Evolutionary conservation across 202 grass and related monocot genomes (phyloP).

Genomic region (Setaria italica): DNA sequence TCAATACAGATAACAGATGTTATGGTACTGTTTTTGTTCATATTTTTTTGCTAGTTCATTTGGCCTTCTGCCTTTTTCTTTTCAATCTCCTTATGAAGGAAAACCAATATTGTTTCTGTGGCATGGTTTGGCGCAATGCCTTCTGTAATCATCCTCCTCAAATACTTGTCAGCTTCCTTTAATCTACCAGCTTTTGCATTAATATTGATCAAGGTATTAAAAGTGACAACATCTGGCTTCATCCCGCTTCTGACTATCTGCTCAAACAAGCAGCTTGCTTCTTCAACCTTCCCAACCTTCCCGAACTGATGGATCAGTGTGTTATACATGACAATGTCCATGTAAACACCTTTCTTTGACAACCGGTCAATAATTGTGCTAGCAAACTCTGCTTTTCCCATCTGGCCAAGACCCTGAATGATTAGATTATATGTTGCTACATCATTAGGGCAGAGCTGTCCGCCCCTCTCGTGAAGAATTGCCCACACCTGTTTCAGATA

Average conservation of each 20-base stretch:
- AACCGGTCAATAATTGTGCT: slow-evolving; percentile 72
- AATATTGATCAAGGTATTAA: slow-evolving; percentile 91
- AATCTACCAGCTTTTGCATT: slow-evolving; percentile 87
- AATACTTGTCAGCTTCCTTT: slow-evolving; percentile 86
- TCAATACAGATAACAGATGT: neutral
- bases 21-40: neutral
- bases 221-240: slow-evolving; percentile 91
- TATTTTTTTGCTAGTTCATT: slow-evolving; percentile 28
- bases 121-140: slow-evolving; percentile 86
- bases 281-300: slow-evolving; percentile 72
- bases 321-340: slow-evolving; percentile 97
- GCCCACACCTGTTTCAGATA: slow-evolving; percentile 85
- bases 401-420: slow-evolving; percentile 88
- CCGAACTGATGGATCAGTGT: slow-evolving; percentile 91
- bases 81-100: slow-evolving; percentile 82
- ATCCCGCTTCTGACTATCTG: slow-evolving; percentile 75
- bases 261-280: slow-evolving; percentile 73
- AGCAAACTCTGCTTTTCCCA: slow-evolving; percentile 76
- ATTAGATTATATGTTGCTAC: slow-evolving; percentile 93
- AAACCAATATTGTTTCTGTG: slow-evolving; percentile 84
- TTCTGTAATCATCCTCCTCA: slow-evolving; percentile 80
- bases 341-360: slow-evolving; percentile 78
- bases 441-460: slow-evolving; percentile 75
- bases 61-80: slow-evolving; percentile 56
- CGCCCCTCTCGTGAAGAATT: slow-evolving; percentile 79